Evolutionary conservation across 2,329 filamentous ascomycete genomes (phyloP).

Genomic region (Chaetomium sp.): DNA sequence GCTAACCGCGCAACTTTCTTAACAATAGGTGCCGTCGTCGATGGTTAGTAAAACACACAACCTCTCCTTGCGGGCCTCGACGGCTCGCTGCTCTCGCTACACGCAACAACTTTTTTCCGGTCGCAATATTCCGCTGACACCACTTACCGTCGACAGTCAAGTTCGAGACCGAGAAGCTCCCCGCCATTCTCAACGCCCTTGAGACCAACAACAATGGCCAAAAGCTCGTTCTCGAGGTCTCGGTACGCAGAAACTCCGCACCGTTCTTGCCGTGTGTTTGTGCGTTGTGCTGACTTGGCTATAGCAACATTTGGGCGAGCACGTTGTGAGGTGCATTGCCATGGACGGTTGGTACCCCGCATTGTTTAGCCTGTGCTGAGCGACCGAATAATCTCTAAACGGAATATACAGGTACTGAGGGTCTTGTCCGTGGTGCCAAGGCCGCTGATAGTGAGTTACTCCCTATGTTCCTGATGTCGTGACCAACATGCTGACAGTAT

Average conservation of each 20-base stretch:
- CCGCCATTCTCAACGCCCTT: constrained; percentile 95
- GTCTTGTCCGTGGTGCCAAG: constrained; percentile 89
- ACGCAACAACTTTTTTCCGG: constrained; percentile 10
- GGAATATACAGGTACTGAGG: constrained; percentile 74
- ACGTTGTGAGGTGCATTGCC: constrained; percentile 98
- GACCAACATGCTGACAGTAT: constrained; percentile 16
- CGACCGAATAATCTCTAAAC: constrained; percentile 7
- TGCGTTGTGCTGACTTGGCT: constrained; percentile 31
- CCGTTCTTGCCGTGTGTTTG: constrained; percentile 5
- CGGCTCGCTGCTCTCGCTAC: constrained; percentile 1
- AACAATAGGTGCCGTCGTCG: constrained; percentile 90
- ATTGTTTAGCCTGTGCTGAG: constrained; percentile 10
- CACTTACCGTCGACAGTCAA: constrained; percentile 60
- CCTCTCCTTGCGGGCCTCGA: no score
- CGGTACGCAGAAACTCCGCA: constrained; percentile 53
- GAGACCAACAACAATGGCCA: constrained; percentile 85
- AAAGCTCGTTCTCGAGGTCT: constrained; percentile 93
- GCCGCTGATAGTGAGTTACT: constrained; percentile 58
- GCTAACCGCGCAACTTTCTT: constrained; percentile 56
- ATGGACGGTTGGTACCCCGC: constrained; percentile 71
- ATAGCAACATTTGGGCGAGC: constrained; percentile 99
- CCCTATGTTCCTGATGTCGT: not conserved
- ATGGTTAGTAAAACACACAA: constrained; percentile 59
- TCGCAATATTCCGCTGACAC: constrained; percentile 18
- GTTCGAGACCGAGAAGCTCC: constrained; percentile 90